A percentile compares a stretch with the other conserved stretches of the same genome.
phyloP scores from a whole-genome alignment of 202 grass and related monocot genomes.

The Schoenoplectus triqueter region DNA sequence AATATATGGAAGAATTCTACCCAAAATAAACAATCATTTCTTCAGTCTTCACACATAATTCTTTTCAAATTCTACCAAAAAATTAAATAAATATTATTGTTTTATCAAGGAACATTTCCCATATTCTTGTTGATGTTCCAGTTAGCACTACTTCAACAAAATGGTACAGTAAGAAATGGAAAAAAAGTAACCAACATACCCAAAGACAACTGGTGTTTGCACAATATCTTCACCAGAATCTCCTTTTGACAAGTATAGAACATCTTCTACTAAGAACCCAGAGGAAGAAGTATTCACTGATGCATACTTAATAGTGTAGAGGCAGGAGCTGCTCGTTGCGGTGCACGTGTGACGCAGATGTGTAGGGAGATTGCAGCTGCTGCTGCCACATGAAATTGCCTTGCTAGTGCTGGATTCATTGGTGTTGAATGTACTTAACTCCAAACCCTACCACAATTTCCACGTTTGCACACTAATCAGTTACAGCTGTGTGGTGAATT shows the following conservation, averaged over 20 bases:
- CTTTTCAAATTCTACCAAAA: neutral
- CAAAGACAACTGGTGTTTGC: conserved; percentile 52
- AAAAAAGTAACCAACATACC: conserved; percentile 31
- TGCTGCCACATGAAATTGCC: conserved; percentile 47
- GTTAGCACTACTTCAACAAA: neutral
- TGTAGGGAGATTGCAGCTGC: conserved; percentile 39
- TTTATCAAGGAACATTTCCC: too few species aligned
- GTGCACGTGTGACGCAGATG: conserved; percentile 44
- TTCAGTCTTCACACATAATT: neutral
- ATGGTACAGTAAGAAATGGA: neutral
- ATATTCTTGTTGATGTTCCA: neutral
- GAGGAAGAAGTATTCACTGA: conserved; percentile 60
- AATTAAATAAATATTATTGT: too few species aligned
- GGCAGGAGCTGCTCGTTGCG: conserved; percentile 48
- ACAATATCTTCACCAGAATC: neutral
- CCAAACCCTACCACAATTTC: neutral
- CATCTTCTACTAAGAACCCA: conserved; percentile 74
- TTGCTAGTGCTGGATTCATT: conserved; percentile 67
- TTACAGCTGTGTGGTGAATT: neutral
- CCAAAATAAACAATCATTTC: neutral
- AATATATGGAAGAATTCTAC: neutral
- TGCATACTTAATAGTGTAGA: conserved; percentile 49
- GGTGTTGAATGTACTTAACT: conserved; percentile 48
- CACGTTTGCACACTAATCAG: neutral
- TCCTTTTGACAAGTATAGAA: conserved; percentile 54